These are phyloP conservation scores for Bruguiera gymnorhiza DNA, from an alignment of 345 rosid species.

Conservation along the genomic window DNA sequence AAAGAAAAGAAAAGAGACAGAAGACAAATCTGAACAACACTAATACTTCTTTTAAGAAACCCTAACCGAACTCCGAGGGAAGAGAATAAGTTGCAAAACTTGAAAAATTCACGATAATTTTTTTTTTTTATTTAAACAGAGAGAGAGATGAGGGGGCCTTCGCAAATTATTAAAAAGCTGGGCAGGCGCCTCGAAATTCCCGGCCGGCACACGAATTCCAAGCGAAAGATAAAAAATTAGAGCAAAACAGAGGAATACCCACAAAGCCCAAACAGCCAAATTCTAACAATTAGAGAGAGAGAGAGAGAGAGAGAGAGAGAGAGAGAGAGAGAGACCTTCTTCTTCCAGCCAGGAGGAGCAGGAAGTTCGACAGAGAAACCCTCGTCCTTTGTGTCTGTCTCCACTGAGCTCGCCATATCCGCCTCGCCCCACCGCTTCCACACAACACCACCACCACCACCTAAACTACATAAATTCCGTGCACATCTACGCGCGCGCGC, in stretches of 20 bases:
- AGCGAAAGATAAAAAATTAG: not conserved
- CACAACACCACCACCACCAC: not conserved
- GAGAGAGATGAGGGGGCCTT: too few species aligned
- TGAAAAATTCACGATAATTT: too few species aligned
- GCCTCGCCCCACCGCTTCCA: not conserved
- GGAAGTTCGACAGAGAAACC: slow-evolving; percentile 44
- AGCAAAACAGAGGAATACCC: not conserved
- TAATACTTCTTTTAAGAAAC: too few species aligned
- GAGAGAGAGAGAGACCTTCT: slow-evolving; percentile 27
- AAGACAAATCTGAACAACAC: too few species aligned
- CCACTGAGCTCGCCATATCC: slow-evolving; percentile 32
- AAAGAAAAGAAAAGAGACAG: too few species aligned
- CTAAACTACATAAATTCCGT: not conserved
- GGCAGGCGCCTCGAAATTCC: not conserved
- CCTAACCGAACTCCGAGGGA: too few species aligned
- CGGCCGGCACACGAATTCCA: not conserved
- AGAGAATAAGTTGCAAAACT: too few species aligned
- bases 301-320: not conserved
- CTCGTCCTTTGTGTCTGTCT: slow-evolving; percentile 22
- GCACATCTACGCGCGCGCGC: not conserved
- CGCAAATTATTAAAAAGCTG: too few species aligned
- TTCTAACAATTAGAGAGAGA: not conserved
- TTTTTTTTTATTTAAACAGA: too few species aligned
- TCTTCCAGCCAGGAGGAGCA: slow-evolving; percentile 48
- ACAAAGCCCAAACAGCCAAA: not conserved